phyloP scores from a whole-genome alignment of 75 land plant species.

The Ceratopteris richardii region DNA sequence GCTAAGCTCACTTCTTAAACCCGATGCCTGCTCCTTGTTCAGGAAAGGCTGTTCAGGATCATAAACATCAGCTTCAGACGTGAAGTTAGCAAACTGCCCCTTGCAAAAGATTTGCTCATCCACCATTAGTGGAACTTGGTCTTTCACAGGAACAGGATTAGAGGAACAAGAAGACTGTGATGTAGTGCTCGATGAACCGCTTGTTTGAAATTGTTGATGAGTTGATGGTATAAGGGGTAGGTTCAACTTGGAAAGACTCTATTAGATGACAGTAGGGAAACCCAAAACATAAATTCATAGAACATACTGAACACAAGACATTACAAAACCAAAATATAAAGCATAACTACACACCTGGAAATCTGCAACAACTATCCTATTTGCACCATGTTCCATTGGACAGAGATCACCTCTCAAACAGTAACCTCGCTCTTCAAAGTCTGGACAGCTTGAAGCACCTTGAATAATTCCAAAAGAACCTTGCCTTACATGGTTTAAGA shows the following conservation, averaged over 20 bases:
- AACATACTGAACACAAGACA: too few species aligned
- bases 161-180: slow-evolving; percentile 16
- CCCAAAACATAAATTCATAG: slow-evolving; percentile 1
- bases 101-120: slow-evolving; percentile 31
- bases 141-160: background rate
- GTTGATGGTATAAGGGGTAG: too few species aligned
- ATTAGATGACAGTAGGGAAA: slow-evolving; percentile 10
- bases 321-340: too few species aligned
- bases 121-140: slow-evolving; percentile 9
- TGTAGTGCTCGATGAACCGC: too few species aligned
- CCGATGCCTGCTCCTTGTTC: slow-evolving; percentile 50
- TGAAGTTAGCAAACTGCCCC: slow-evolving; percentile 24
- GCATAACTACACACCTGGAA: slow-evolving; percentile 58
- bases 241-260: slow-evolving; percentile 96
- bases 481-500: too few species aligned
- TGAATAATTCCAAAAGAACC: too few species aligned
- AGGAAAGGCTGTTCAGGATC: slow-evolving; percentile 97
- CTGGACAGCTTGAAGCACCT: slow-evolving; percentile 76
- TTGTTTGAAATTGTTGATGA: too few species aligned
- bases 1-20: slow-evolving; percentile 6
- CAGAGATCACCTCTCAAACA: slow-evolving; percentile 96
- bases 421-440: slow-evolving; percentile 97
- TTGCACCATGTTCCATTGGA: slow-evolving; percentile 99
- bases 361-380: slow-evolving; percentile 96
- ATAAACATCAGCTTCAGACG: slow-evolving; percentile 66